Conservation (phyloP, 768 basidiomycete species). For the Suillus sp. region DNA sequence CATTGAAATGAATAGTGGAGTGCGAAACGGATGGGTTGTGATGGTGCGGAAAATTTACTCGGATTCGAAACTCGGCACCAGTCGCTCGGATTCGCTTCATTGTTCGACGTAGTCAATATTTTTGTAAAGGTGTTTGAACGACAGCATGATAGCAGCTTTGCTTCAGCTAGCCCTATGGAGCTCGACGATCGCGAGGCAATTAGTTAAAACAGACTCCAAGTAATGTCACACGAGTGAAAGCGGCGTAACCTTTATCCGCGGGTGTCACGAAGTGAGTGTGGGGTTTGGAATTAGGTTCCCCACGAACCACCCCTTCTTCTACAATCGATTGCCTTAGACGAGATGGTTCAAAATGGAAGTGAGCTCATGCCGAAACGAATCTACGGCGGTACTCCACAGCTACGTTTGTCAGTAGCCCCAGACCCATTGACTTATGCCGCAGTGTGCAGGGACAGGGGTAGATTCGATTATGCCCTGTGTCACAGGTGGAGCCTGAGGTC, state of each 20-base stretch:
- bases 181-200: background rate
- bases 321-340: background rate
- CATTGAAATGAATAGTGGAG: background rate
- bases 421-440: background rate
- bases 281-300: background rate
- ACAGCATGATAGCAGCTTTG: background rate
- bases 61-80: background rate
- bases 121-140: background rate
- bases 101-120: background rate
- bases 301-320: background rate
- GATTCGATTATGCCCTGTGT: background rate
- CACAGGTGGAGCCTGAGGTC: background rate
- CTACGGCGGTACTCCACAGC: conserved; percentile 1
- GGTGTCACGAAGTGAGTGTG: background rate
- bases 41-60: background rate
- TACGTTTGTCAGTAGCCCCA: background rate
- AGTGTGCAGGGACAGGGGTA: background rate
- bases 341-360: background rate
- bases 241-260: background rate
- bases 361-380: background rate
- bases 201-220: background rate
- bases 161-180: background rate
- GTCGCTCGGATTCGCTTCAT: background rate
- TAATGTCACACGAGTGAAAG: background rate
- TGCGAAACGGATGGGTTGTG: background rate